These are phyloP conservation scores for Symmetrospora coprosmae DNA, from an alignment of 768 basidiomycete genomes.

Conservation along the genomic window DNA sequence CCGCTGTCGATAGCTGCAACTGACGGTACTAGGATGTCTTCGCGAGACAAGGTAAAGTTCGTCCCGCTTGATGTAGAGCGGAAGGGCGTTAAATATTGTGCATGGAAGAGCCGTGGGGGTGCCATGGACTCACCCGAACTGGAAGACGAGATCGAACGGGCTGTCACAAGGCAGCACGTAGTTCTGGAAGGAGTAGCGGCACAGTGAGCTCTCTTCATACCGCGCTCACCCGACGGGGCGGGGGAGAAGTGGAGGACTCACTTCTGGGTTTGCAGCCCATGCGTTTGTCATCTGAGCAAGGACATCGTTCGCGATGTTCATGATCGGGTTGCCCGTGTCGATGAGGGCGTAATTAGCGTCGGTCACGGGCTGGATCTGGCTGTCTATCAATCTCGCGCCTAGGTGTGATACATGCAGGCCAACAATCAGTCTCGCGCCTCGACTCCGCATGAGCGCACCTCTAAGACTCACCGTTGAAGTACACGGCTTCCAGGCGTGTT, in stretches of 20 bases:
- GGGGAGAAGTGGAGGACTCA: no score
- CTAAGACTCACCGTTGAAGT: not conserved
- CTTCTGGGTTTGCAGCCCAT: conserved; percentile 22
- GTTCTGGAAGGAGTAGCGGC: not conserved
- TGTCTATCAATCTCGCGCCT: conserved; percentile 8
- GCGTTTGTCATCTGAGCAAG: conserved; percentile 19
- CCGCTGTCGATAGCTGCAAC: conserved; percentile 8
- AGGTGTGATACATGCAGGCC: not conserved
- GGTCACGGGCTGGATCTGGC: conserved; percentile 8
- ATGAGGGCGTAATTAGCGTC: conserved; percentile 7
- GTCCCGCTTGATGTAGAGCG: no score
- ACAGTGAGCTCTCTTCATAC: not conserved
- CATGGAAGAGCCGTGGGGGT: no score
- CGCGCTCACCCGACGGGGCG: not conserved
- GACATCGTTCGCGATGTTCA: conserved; percentile 6
- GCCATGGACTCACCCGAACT: no score
- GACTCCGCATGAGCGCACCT: not conserved
- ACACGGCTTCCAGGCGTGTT: not conserved
- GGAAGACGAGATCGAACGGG: conserved; percentile 16
- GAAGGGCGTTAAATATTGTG: no score
- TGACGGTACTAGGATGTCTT: conserved; percentile 12
- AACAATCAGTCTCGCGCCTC: not conserved
- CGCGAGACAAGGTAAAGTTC: conserved; percentile 7
- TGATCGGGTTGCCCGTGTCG: conserved; percentile 17
- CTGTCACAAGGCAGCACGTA: conserved; percentile 10